A percentile compares a stretch with the other conserved stretches of the same genome.
Evolutionary conservation across 495 filamentous ascomycete species (phyloP).

Genomic region (Cercophora sp.): DNA sequence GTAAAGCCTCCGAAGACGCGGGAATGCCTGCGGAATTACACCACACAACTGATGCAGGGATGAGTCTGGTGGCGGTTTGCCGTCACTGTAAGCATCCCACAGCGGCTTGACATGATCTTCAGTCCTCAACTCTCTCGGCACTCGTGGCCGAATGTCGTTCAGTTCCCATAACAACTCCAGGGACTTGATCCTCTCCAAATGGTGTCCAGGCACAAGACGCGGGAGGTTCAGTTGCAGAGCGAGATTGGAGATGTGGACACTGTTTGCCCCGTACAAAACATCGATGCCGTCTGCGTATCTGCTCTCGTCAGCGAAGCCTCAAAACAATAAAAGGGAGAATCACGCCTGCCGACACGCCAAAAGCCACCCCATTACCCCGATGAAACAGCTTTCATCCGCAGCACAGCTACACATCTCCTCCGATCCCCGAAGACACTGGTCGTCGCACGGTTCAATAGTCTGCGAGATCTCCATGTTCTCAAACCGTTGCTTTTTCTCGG

Average conservation of each 20-base stretch:
- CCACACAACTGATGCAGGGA: background rate
- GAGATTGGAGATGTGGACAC: constrained; percentile 14
- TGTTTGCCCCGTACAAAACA: constrained; percentile 21
- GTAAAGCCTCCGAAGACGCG: constrained; percentile 3
- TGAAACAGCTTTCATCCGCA: constrained; percentile 7
- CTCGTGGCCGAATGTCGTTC: background rate
- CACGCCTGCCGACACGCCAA: constrained; percentile 20
- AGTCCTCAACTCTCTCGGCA: background rate
- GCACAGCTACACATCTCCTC: background rate
- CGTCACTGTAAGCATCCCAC: constrained; percentile 2
- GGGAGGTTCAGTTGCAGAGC: constrained; percentile 8
- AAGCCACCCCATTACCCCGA: constrained; percentile 21
- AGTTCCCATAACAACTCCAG: constrained; percentile 15
- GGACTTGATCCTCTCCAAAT: constrained; percentile 7
- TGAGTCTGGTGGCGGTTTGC: background rate
- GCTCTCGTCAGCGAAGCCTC: background rate
- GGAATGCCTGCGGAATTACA: background rate
- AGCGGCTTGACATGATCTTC: background rate
- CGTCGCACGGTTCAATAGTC: constrained; percentile 11
- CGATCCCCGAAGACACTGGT: constrained; percentile 7
- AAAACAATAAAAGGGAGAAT: background rate
- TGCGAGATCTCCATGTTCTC: background rate
- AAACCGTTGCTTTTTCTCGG: background rate
- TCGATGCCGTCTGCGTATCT: constrained; percentile 20
- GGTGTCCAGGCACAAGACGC: constrained; percentile 2